Evolutionary conservation across 805 yeast genomes (phyloP), one percentile per base, ranked within the genome.

Genomic region (Spathaspora arborariae): DNA sequence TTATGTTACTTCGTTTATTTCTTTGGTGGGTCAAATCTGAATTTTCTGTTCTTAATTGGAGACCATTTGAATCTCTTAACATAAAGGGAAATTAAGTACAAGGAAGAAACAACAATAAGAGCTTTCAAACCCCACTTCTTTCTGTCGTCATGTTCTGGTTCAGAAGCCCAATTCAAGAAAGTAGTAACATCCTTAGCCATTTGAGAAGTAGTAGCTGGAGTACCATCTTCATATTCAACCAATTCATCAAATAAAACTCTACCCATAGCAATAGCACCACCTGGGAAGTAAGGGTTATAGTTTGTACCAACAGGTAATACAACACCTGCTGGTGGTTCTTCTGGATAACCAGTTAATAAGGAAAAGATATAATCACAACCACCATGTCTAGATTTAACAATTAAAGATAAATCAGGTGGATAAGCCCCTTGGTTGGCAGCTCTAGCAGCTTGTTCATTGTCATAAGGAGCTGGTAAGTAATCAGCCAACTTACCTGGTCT

Each of bases 201-300:
- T 79, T 94, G 99, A 48, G 98, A 85, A 54, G 98, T 86, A 45
- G 98, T 84, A 45, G 99, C 98, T 50, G 96, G 96, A 50, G 99
- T 94, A 65, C 99, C 99, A 69, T 94, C 99, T 70, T 94, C 99
- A 74, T 84, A 94, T 78, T 94, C 99, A 55, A 94, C 99, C 64
- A 94, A 79, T 56, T 88, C 99, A 67, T 94, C 99, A 60, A 91
- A 94, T 70, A 94, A 79, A 50, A 92, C 98, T 78, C 99, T 88
- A 67, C 88, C 98, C 99, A 94, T 94, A 59, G 97, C 99, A 77
- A 94, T 92, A 38, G 97, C 80, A 56, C 99, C 98, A 75, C 98
- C 98, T 69, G 99, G 98, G 96, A 94, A 94, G 80, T 94, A 94
- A 64, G 99, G 99, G 81, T 94, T 94, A 77, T 94, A 94, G 84